These are phyloP conservation scores for Fagopyrum esculentum DNA, from an alignment of 148 eudicot species.

Conservation along the genomic window DNA sequence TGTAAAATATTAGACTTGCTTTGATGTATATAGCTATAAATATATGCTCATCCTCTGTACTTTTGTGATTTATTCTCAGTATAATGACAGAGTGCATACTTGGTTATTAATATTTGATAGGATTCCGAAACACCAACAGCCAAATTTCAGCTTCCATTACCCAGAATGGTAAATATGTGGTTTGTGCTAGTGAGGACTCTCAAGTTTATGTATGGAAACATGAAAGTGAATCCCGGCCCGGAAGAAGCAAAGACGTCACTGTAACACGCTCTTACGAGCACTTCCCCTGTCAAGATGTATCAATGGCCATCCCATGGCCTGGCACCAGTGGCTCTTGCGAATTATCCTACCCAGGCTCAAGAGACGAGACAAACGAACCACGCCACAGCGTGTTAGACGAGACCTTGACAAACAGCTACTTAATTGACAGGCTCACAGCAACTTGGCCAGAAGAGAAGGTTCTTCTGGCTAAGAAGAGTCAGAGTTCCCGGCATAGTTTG, in stretches of 20 bases:
- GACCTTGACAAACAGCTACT: conserved; percentile 27
- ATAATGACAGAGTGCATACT: neutral
- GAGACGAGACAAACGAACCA: conserved; percentile 33
- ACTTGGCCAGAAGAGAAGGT: conserved; percentile 34
- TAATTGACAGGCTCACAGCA: neutral
- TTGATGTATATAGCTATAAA: neutral
- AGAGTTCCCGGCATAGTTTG: neutral
- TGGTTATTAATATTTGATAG: conserved; percentile 22
- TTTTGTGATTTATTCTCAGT: neutral
- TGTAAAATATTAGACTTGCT: neutral
- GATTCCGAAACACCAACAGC: conserved; percentile 83
- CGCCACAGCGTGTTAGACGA: conserved; percentile 22
- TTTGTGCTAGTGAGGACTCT: conserved; percentile 92
- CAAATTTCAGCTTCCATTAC: conserved; percentile 80
- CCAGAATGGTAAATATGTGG: conserved; percentile 69
- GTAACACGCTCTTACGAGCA: conserved; percentile 71
- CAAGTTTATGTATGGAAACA: conserved; percentile 81
- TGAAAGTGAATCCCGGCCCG: conserved; percentile 64
- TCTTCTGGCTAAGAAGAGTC: conserved; percentile 39
- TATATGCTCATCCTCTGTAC: neutral
- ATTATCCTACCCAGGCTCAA: conserved; percentile 7
- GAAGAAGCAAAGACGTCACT: conserved; percentile 65
- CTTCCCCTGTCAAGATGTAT: conserved; percentile 82
- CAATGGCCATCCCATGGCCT: conserved; percentile 84
- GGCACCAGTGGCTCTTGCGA: conserved; percentile 30